These are phyloP conservation scores for Apocynum venetum DNA, from an alignment of 257 asterid genomes.

Conservation along the genomic window DNA sequence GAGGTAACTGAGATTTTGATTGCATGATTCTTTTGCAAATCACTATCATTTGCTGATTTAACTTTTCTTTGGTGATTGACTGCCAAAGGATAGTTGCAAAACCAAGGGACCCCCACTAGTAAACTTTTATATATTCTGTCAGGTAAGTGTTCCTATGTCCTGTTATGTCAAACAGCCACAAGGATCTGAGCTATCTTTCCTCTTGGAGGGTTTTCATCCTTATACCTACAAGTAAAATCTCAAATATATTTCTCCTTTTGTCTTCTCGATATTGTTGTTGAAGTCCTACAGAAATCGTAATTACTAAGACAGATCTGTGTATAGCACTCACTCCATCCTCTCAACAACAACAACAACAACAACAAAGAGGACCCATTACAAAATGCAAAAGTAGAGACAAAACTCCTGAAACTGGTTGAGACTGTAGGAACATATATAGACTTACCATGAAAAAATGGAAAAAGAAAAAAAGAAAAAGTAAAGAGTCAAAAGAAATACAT, in stretches of 20 bases:
- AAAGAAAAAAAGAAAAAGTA: no score
- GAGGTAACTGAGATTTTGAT: background rate
- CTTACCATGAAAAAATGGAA: no score
- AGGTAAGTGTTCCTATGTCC: background rate
- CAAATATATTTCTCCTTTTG: background rate
- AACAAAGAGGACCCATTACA: no score
- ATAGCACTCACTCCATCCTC: background rate
- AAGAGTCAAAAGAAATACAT: no score
- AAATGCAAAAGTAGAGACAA: no score
- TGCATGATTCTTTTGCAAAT: background rate
- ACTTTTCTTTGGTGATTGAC: background rate
- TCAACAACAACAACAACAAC: no score
- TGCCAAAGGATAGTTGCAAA: background rate
- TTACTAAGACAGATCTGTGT: background rate
- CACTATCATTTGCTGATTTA: background rate
- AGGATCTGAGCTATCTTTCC: background rate
- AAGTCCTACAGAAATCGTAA: background rate
- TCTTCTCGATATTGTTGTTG: background rate
- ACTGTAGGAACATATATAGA: no score
- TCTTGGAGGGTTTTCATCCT: background rate
- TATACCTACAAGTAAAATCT: background rate
- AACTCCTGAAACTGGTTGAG: no score
- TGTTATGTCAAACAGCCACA: background rate
- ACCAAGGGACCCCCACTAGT: background rate
- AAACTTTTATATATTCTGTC: background rate